Evolutionary conservation across 306 rosid genomes (phyloP), one percentile per base, ranked within the genome.

Genomic region (Vigna nakashimae): DNA sequence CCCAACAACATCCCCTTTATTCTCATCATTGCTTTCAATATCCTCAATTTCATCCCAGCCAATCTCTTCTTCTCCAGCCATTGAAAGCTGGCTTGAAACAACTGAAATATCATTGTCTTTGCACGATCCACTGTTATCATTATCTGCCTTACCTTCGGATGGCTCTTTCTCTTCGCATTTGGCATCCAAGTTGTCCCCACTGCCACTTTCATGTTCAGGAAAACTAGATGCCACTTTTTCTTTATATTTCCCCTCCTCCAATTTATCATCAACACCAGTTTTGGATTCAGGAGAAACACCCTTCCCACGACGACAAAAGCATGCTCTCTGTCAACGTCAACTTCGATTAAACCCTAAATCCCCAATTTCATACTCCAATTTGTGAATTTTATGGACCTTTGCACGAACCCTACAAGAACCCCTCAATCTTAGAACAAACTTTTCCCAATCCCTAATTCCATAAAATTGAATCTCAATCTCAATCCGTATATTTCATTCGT

Each of bases 21-120:
- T 80, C 65, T 84, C 98, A 34, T 91, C 91, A 69, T 75, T 75
- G 86, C 86, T 91, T 72, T 83, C 90, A 67, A 89, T 74, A 32
- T 88, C 98, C 75, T 92, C 99, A 82, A 95, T 89, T 81, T 95
- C 89, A 73, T 95, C 97, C 99, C 99, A 95, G 36, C 95, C 88
- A 11, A 89, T 81, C 52, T 95, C 92, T 78, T 92, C 98, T 67
- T 92, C 99, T 82, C 85, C 98, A 0, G 90, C 88, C 84, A 82
- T 82, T 5, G 88, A 87, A 43, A 84, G 90, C 84, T 86, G 92
- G 89, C 89, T 95, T 0, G 99, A 95, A 84, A 92, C 87, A 38
- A 95, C 70, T 2, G 99, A 95, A 64, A 95, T 84, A 71, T 95
- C 99, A 40, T 97, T 90, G 43, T 90, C 97, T 75, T 84, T 90